A percentile compares a stretch with the other conserved stretches of the same genome.
Conservation (phyloP, 371 early-diverging fungal species). For the Fennellomyces sp. region DNA sequence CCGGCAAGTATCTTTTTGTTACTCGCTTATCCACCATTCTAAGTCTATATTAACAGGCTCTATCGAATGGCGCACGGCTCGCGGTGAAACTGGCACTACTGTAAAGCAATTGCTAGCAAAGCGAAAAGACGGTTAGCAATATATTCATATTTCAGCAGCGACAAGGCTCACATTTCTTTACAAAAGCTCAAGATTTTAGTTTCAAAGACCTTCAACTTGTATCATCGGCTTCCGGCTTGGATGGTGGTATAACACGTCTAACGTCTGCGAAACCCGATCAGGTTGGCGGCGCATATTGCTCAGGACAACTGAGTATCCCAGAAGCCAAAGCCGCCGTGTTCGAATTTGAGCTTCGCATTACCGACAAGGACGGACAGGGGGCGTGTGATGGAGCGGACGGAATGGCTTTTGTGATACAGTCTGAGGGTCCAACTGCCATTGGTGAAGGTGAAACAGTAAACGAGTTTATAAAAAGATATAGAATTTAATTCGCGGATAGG, state of each 20-base stretch:
- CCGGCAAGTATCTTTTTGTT: slow-evolving; percentile 26
- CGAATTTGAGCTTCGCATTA: slow-evolving; percentile 42
- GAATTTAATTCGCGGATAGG: slow-evolving; percentile 19
- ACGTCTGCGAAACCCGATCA: slow-evolving; percentile 29
- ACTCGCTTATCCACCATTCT: background rate
- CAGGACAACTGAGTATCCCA: slow-evolving; percentile 13
- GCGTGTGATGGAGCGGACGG: slow-evolving; percentile 46
- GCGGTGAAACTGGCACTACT: slow-evolving; percentile 3
- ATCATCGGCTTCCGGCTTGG: background rate
- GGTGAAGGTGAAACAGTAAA: slow-evolving; percentile 34
- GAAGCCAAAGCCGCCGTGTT: slow-evolving; percentile 25
- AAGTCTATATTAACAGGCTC: slow-evolving; percentile 7
- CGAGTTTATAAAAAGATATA: background rate
- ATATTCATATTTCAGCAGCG: too few species aligned
- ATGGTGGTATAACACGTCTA: slow-evolving; percentile 10
- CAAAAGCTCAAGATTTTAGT: background rate
- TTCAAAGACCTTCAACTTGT: background rate
- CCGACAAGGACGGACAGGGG: slow-evolving; percentile 19
- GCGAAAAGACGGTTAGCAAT: slow-evolving; percentile 1
- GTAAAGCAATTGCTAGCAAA: background rate
- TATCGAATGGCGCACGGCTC: slow-evolving; percentile 14
- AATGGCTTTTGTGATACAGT: slow-evolving; percentile 45
- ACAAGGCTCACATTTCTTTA: background rate
- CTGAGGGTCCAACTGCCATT: slow-evolving; percentile 19
- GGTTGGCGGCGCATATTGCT: slow-evolving; percentile 24